These are phyloP conservation scores for Phytophthora idaei DNA, from an alignment of 352 stramenopile species.

Conservation along the genomic window DNA sequence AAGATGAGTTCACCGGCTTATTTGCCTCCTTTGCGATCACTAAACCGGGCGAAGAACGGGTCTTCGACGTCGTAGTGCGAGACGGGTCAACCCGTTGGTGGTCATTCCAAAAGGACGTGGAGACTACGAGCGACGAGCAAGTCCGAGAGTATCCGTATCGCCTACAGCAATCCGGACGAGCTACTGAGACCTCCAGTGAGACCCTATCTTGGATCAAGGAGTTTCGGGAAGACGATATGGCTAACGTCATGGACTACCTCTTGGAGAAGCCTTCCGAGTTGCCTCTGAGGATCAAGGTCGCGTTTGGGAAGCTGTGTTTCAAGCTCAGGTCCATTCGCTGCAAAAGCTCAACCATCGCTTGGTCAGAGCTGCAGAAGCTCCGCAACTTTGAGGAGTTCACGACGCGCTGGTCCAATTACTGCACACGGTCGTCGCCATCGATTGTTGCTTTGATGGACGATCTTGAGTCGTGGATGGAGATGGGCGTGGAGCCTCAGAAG, in stretches of 20 bases:
- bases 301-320: slow-evolving; percentile 45
- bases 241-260: slow-evolving; percentile 34
- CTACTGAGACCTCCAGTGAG: slow-evolving; percentile 16
- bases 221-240: slow-evolving; percentile 29
- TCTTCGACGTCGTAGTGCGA: slow-evolving; percentile 35
- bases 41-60: slow-evolving; percentile 8
- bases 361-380: slow-evolving; percentile 41
- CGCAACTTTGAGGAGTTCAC: slow-evolving; percentile 29
- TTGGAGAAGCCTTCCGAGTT: slow-evolving; percentile 12
- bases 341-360: slow-evolving; percentile 27
- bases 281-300: slow-evolving; percentile 25
- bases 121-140: slow-evolving; percentile 15
- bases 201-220: slow-evolving; percentile 35
- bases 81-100: slow-evolving; percentile 31
- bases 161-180: slow-evolving; percentile 32
- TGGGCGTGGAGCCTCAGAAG: slow-evolving; percentile 10
- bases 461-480: slow-evolving; percentile 34
- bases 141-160: slow-evolving; percentile 30
- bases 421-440: slow-evolving; percentile 20
- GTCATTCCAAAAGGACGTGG: slow-evolving; percentile 33
- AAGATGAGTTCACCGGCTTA: slow-evolving; percentile 32
- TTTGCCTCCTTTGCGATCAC: slow-evolving; percentile 30
- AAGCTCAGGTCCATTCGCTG: slow-evolving; percentile 31
- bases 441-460: slow-evolving; percentile 34
- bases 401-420: slow-evolving; percentile 47